Conservation (phyloP, 1,139 yeast species). For the Taphrina pruni region DNA sequence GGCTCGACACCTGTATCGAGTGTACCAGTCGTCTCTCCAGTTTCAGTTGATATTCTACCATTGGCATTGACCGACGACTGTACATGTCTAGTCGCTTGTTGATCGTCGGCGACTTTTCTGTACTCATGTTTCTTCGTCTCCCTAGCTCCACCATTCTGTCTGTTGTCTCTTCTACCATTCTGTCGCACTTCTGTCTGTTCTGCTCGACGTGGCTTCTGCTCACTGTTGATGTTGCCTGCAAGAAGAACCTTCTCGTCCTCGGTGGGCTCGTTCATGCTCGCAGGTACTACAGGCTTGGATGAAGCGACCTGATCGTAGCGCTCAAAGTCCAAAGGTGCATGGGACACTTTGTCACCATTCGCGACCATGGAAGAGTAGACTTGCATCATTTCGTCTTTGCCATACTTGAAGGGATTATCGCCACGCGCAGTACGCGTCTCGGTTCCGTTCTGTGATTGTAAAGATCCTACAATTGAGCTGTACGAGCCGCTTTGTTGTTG, state of each 20-base stretch:
- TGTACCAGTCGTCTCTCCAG: not conserved
- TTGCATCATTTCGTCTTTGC: slow-evolving; percentile 41
- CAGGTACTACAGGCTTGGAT: slow-evolving; percentile 26
- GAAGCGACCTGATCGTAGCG: slow-evolving; percentile 28
- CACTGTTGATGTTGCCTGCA: slow-evolving; percentile 37
- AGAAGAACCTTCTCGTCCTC: slow-evolving; percentile 30
- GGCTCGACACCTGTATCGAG: not conserved
- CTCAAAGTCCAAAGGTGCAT: slow-evolving; percentile 37
- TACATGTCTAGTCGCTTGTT: not conserved
- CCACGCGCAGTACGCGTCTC: slow-evolving; percentile 28
- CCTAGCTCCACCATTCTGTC: slow-evolving; percentile 21
- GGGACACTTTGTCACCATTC: slow-evolving; percentile 11
- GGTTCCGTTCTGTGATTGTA: slow-evolving; percentile 14
- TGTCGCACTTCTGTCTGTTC: slow-evolving; percentile 24
- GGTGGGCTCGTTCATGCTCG: slow-evolving; percentile 20
- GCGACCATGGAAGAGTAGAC: slow-evolving; percentile 29
- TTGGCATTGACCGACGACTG: not conserved
- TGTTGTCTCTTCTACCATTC: slow-evolving; percentile 23
- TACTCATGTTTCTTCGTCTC: slow-evolving; percentile 20
- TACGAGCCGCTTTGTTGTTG: slow-evolving; percentile 36
- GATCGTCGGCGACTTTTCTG: slow-evolving; percentile 25
- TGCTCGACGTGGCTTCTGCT: slow-evolving; percentile 33
- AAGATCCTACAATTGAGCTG: slow-evolving; percentile 35
- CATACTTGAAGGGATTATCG: slow-evolving; percentile 37
- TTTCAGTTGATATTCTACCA: not conserved